These are phyloP conservation scores for Phialemoniopsis sp. DNA, from an alignment of 2,329 filamentous ascomycete species.

Conservation along the genomic window DNA sequence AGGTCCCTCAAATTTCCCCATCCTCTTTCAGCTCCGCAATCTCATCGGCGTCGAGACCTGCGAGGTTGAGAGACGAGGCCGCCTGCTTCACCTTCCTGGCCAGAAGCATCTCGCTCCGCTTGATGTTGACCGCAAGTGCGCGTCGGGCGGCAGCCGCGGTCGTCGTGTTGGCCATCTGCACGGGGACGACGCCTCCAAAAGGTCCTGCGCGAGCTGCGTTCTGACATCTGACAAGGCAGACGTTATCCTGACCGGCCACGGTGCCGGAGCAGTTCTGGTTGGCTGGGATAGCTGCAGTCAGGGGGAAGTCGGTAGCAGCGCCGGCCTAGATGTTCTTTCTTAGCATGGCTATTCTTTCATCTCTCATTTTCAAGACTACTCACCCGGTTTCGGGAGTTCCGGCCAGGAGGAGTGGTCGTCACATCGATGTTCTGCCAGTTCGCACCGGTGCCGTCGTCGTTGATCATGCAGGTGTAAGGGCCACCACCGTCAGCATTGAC, in stretches of 20 bases:
- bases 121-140: slow-evolving; percentile 17
- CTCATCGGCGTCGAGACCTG: slow-evolving; percentile 9
- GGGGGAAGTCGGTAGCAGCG: slow-evolving; percentile 38
- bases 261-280: slow-evolving; percentile 54
- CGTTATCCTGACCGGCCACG: slow-evolving; percentile 52
- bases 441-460: slow-evolving; percentile 51
- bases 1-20: slow-evolving; percentile 11
- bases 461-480: slow-evolving; percentile 63
- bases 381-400: slow-evolving; percentile 41
- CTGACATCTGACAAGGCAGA: slow-evolving; percentile 61
- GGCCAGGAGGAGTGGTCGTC: slow-evolving; percentile 46
- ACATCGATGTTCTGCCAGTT: slow-evolving; percentile 51
- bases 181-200: slow-evolving; percentile 39
- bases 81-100: too few species aligned
- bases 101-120: slow-evolving; percentile 14
- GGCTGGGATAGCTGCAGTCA: slow-evolving; percentile 53
- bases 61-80: too few species aligned
- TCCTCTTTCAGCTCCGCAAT: slow-evolving; percentile 13
- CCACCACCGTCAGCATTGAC: slow-evolving; percentile 65
- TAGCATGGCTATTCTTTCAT: not conserved
- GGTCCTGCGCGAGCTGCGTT: slow-evolving; percentile 57
- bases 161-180: slow-evolving; percentile 5
- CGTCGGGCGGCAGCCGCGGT: slow-evolving; percentile 15
- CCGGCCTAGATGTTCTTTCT: slow-evolving; percentile 22
- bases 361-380: slow-evolving; percentile 5